Base-by-base conservation (phyloP, 106 monocot genomes). In the Iris macrosiphon region DNA sequence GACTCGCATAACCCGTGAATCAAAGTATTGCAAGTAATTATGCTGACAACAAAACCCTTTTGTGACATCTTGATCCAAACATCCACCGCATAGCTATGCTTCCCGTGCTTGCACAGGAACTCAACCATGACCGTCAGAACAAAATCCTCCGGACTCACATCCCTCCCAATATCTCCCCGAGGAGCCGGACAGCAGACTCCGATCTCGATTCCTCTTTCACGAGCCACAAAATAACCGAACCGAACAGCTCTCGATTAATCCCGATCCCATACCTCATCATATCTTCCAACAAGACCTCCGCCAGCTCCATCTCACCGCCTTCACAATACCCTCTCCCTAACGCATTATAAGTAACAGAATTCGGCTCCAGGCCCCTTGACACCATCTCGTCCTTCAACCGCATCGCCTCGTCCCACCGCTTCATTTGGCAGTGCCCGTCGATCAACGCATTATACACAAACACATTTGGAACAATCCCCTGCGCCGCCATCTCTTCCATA, bases 361-460 rank as follows among this genome's bases (percentile, higher is more conserved):
- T 85, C 2, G 89, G 95, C 27, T 48, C 20, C 41, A 79, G 61
- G 34, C 82, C 85, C 59, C 67, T 77, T 7, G 49, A 57, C 26
- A 63, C 63, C 95, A 95, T 95, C 50, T 68, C 78, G 40, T 85
- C 79, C 40, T 57, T 57, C 27, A 89, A 49, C 57, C 37, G 67
- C 30, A 89, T 45, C 13, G 79, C 89, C 30, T 73, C 65, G 28
- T 20, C 54, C 14, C 47, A 69, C 26, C 69, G 52, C 13, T 74
- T 75, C 58, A 52, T 73, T 25, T 35, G 73, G 53, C 75, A 82
- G 63, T 95, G 70, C 32, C 89, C 85, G 60, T 76, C 65, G 35
- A 95, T 85, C 49, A 95, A 58, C 44, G 63, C 64, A 53, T 89
- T 95, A 40, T 89, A 95, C 17, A 95, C 59, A 74, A 74, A 64